Percentiles rank a stretch among this genome's conserved stretches.
Evolutionary conservation across 495 filamentous ascomycete species (phyloP).

Genomic region (Apiosordaria backusii): DNA sequence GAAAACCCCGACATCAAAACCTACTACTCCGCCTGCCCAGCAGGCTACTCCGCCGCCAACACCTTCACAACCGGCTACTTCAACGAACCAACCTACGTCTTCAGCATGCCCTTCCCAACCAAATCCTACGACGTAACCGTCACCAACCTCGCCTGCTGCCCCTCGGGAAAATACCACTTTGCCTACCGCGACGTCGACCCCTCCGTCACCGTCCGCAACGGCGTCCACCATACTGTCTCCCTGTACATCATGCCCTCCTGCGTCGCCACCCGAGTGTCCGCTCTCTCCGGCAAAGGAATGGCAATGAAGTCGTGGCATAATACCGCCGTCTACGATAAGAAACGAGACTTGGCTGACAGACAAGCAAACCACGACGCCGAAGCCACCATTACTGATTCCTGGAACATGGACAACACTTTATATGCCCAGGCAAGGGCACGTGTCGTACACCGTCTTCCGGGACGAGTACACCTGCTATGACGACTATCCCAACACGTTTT

Average conservation of each 20-base stretch:
- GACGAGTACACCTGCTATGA: background rate
- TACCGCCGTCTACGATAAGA: background rate
- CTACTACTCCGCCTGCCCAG: background rate
- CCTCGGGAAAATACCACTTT: background rate
- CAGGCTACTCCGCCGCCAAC: background rate
- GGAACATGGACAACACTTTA: background rate
- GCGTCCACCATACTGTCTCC: background rate
- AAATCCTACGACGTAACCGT: constrained; percentile 2
- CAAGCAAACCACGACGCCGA: background rate
- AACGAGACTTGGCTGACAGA: background rate
- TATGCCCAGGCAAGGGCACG: background rate
- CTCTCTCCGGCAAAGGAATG: background rate
- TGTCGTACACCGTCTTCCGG: background rate
- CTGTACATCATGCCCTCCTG: constrained; percentile 1
- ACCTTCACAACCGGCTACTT: background rate
- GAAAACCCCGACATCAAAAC: background rate
- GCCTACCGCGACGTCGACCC: background rate
- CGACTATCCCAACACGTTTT: background rate
- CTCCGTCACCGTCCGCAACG: background rate
- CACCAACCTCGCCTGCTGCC: constrained; percentile 1
- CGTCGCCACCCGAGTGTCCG: background rate
- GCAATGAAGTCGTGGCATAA: background rate
- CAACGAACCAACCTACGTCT: background rate
- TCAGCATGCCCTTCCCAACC: background rate
- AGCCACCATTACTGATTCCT: background rate